phyloP scores from a whole-genome alignment of 2,329 filamentous ascomycete species.

The Cytospora mali region DNA sequence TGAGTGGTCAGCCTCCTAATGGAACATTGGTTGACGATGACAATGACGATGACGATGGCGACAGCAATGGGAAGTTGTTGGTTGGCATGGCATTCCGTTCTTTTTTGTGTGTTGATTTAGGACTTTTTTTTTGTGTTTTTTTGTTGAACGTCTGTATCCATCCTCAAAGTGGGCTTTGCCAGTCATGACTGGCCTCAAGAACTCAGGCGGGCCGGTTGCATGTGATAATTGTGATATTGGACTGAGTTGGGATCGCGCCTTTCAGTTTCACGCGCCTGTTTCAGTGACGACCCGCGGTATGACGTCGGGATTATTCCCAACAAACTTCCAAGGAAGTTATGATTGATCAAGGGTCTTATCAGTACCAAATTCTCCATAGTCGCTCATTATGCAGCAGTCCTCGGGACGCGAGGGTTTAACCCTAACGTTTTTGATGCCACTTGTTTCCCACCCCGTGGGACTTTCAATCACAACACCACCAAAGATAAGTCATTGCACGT shows the following conservation, averaged over 20 bases:
- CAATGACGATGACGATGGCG: background rate
- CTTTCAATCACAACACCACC: too few relatives aligned
- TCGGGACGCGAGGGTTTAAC: too few relatives aligned
- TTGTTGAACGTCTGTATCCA: background rate
- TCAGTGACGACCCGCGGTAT: slow-evolving; percentile 1
- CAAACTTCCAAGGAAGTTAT: background rate
- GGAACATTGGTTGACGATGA: background rate
- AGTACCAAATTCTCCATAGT: too few relatives aligned
- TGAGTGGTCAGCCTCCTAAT: background rate
- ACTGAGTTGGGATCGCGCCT: slow-evolving; percentile 1
- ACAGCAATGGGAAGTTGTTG: background rate
- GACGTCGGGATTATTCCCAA: slow-evolving; percentile 8
- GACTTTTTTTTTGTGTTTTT: background rate
- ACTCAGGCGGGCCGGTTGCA: background rate
- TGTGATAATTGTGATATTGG: background rate
- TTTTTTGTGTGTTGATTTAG: background rate
- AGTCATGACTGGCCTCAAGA: background rate
- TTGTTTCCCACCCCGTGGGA: too few relatives aligned
- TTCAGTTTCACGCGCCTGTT: background rate
- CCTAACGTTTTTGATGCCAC: too few relatives aligned
- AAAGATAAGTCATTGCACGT: too few relatives aligned
- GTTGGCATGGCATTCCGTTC: background rate
- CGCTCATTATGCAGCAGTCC: too few relatives aligned
- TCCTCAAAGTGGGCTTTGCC: background rate
- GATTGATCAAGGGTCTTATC: background rate